Evolutionary conservation across 2,329 filamentous ascomycete species (phyloP).

Genomic region (Elsinoe ampelina): DNA sequence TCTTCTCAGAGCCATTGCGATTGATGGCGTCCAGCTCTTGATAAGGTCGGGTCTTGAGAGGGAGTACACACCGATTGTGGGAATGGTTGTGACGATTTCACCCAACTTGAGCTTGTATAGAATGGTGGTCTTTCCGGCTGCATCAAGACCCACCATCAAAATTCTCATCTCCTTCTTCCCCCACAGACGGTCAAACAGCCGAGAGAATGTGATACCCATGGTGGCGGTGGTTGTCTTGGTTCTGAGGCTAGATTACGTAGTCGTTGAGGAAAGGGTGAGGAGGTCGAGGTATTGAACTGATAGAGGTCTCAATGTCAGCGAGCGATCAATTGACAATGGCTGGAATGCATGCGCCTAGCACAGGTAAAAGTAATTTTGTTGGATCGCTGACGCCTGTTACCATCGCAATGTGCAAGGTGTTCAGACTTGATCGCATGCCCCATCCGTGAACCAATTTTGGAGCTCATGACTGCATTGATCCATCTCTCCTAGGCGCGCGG

Average conservation of each 20-base stretch:
- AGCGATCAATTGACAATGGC: neutral
- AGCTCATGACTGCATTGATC: neutral
- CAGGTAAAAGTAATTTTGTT: neutral
- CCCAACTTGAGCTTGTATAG: slow-evolving; percentile 98
- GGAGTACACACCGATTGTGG: slow-evolving; percentile 62
- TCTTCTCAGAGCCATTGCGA: neutral
- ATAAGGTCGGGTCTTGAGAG: neutral
- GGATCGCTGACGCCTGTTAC: slow-evolving; percentile 8
- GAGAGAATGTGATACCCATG: slow-evolving; percentile 91
- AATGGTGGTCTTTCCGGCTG: slow-evolving; percentile 97
- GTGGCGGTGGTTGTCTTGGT: slow-evolving; percentile 44
- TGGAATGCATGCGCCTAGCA: neutral
- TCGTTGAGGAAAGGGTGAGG: neutral
- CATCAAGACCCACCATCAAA: slow-evolving; percentile 94
- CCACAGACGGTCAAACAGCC: slow-evolving; percentile 98
- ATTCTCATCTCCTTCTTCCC: slow-evolving; percentile 98
- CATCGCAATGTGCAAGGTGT: slow-evolving; percentile 11
- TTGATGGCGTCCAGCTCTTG: neutral
- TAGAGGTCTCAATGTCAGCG: neutral
- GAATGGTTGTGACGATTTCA: slow-evolving; percentile 96
- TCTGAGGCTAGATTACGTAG: slow-evolving; percentile 23
- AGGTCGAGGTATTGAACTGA: slow-evolving; percentile 1
- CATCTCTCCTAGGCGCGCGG: neutral
- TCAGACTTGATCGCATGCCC: slow-evolving; percentile 11
- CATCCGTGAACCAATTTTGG: neutral